Conservation (phyloP, 495 filamentous ascomycete species). For the Talaromyces stipitatus region DNA sequence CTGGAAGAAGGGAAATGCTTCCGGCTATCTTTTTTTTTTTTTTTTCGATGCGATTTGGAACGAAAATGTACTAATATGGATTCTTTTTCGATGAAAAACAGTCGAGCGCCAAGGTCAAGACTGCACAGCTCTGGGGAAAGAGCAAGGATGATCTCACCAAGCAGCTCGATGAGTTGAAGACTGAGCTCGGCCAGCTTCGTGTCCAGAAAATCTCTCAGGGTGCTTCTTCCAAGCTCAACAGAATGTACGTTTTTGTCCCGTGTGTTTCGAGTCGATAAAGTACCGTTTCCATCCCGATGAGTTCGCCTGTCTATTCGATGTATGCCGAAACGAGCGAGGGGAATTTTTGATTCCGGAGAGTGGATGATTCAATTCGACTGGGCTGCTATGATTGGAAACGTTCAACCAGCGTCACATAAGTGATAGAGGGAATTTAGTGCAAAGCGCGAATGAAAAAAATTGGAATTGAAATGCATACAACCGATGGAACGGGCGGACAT, state of each 20-base stretch:
- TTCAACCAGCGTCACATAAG: not conserved
- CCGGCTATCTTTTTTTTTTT: no score
- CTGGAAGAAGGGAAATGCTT: not conserved
- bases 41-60: not conserved
- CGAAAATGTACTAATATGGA: not conserved
- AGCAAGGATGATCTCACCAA: slow-evolving; percentile 93
- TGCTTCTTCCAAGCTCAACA: slow-evolving; percentile 86
- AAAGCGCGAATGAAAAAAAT: slow-evolving; percentile 2
- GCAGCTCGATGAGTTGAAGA: slow-evolving; percentile 90
- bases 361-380: not conserved
- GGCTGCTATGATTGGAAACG: not conserved
- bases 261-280: not conserved
- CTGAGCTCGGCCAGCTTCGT: slow-evolving; percentile 83
- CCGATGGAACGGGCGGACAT: not conserved
- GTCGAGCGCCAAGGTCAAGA: slow-evolving; percentile 91
- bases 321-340: slow-evolving; percentile 7
- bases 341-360: slow-evolving; percentile 12
- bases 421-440: not conserved
- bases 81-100: slow-evolving; percentile 19
- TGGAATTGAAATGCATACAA: slow-evolving; percentile 3
- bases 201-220: slow-evolving; percentile 96
- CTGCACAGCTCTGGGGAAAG: slow-evolving; percentile 95
- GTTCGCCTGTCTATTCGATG: slow-evolving; percentile 2
- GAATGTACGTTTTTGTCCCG: slow-evolving; percentile 64
- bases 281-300: not conserved